Conservation (phyloP, 2,329 filamentous ascomycete genomes). For the Aspergillus melleus region DNA sequence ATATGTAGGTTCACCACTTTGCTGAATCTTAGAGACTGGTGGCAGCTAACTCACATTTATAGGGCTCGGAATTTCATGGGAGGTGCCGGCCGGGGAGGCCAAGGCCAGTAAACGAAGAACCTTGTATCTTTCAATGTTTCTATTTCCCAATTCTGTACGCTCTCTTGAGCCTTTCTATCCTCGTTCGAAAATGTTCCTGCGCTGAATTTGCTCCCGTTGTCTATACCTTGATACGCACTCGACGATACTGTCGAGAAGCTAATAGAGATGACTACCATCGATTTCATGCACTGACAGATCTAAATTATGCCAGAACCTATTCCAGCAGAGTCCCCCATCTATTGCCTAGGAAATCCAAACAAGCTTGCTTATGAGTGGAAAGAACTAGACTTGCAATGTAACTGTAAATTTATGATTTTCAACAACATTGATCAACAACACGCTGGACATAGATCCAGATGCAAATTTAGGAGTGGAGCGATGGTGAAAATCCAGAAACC, state of each 20-base stretch:
- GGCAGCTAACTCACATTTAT: conserved; percentile 15
- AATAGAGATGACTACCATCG: conserved; percentile 5
- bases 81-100: conserved; percentile 30
- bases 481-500: conserved; percentile 16
- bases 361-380: not conserved
- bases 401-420: not conserved
- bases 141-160: not conserved
- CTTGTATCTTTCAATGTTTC: not conserved
- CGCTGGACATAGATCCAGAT: conserved; percentile 21
- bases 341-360: not conserved
- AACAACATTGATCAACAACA: conserved; percentile 2
- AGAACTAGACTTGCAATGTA: not conserved
- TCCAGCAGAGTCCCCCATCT: not conserved
- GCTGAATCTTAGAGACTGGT: not conserved
- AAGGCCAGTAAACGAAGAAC: conserved; percentile 19
- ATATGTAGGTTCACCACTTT: conserved; percentile 69
- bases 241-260: conserved; percentile 6
- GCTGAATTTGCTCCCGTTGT: not conserved
- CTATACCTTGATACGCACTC: not conserved
- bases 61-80: conserved; percentile 71
- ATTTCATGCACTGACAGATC: not conserved
- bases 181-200: not conserved
- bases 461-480: conserved; percentile 32
- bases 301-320: not conserved
- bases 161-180: not conserved